These are phyloP conservation scores for Rhizopus microsporus DNA, from an alignment of 371 early-diverging fungal genomes.

Conservation along the genomic window DNA sequence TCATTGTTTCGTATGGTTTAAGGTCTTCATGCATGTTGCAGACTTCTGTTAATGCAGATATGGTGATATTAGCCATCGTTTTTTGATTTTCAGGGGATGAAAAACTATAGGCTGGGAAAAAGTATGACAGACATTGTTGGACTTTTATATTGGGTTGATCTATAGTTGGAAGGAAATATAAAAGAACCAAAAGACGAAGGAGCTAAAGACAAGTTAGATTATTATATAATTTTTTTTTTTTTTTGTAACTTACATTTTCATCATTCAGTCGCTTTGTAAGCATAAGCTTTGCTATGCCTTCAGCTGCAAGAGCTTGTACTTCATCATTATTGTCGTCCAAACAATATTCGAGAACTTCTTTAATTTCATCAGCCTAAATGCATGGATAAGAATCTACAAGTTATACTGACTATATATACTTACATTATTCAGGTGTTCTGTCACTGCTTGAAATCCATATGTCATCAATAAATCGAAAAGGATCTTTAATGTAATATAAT, in stretches of 20 bases:
- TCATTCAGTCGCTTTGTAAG: slow-evolving; percentile 53
- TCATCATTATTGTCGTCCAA: slow-evolving; percentile 52
- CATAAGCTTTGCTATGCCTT: slow-evolving; percentile 71
- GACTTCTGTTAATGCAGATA: slow-evolving; percentile 40
- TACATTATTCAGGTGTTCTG: slow-evolving; percentile 40
- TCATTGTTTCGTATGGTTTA: slow-evolving; percentile 47
- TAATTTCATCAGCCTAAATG: slow-evolving; percentile 39
- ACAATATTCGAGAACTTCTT: slow-evolving; percentile 46
- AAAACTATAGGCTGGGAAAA: slow-evolving; percentile 81
- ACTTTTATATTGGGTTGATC: slow-evolving; percentile 56
- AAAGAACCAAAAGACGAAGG: slow-evolving; percentile 65
- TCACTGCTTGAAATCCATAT: slow-evolving; percentile 47
- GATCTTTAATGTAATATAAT: slow-evolving; percentile 38
- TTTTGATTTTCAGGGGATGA: slow-evolving; percentile 70
- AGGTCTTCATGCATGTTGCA: slow-evolving; percentile 37
- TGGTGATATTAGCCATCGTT: slow-evolving; percentile 42
- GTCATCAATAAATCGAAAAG: slow-evolving; percentile 63
- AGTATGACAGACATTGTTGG: slow-evolving; percentile 83
- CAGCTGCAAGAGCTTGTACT: slow-evolving; percentile 59
- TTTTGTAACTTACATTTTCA: slow-evolving; percentile 44
- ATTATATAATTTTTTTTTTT: background rate
- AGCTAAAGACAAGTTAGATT: slow-evolving; percentile 38
- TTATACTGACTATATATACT: slow-evolving; percentile 9
- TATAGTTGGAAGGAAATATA: slow-evolving; percentile 80
- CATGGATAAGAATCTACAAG: background rate